Conservation (phyloP, 495 filamentous ascomycete species). For the Neurospora cerealis region DNA sequence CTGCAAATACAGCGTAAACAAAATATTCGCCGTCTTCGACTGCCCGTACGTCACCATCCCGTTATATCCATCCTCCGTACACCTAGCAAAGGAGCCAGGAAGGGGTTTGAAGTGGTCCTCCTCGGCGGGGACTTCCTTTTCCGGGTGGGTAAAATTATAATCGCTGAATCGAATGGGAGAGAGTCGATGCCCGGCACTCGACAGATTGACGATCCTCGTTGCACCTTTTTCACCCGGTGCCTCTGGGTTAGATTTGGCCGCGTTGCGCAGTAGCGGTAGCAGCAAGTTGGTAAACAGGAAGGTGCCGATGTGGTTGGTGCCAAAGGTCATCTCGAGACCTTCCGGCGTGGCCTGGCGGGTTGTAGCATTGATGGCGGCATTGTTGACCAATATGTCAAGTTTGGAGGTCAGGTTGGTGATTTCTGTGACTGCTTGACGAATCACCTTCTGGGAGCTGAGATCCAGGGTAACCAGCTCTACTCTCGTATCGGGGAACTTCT, state of each 20-base stretch:
- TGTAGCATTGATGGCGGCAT: slow-evolving; percentile 35
- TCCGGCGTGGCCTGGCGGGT: slow-evolving; percentile 26
- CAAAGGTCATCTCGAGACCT: slow-evolving; percentile 47
- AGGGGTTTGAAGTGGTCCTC: slow-evolving; percentile 24
- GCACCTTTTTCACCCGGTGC: slow-evolving; percentile 12
- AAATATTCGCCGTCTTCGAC: slow-evolving; percentile 53
- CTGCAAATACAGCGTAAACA: slow-evolving; percentile 43
- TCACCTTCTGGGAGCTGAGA: slow-evolving; percentile 34
- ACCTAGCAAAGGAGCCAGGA: slow-evolving; percentile 21
- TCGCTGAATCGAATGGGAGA: slow-evolving; percentile 47
- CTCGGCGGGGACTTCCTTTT: slow-evolving; percentile 26
- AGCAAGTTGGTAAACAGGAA: slow-evolving; percentile 50
- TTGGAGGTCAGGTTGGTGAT: slow-evolving; percentile 28
- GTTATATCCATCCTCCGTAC: slow-evolving; percentile 41
- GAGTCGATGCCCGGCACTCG: slow-evolving; percentile 41
- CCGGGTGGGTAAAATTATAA: slow-evolving; percentile 38
- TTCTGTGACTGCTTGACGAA: slow-evolving; percentile 33
- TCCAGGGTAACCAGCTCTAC: slow-evolving; percentile 35
- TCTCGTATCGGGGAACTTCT: slow-evolving; percentile 22
- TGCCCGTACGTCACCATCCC: slow-evolving; percentile 44
- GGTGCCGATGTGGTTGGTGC: slow-evolving; percentile 50
- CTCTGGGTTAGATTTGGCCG: slow-evolving; percentile 23
- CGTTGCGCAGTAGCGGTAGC: slow-evolving; percentile 33
- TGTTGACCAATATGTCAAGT: slow-evolving; percentile 49
- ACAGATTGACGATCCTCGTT: slow-evolving; percentile 34